Evolutionary conservation across 768 basidiomycete genomes (phyloP), one percentile per base, ranked within the genome.

Genomic region (Lentinus brumalis): DNA sequence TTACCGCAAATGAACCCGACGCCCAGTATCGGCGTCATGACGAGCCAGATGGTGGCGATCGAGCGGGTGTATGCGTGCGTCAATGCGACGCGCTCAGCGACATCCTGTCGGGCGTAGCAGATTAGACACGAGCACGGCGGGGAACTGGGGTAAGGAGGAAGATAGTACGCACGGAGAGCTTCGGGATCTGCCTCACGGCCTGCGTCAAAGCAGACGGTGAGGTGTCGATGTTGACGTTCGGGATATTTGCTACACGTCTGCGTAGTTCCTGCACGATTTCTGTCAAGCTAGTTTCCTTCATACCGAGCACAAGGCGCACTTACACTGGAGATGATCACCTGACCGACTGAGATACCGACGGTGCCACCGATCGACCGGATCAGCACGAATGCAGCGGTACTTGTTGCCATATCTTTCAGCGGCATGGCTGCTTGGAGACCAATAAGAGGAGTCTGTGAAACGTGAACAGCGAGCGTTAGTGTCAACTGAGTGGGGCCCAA

Each of bases 381-480:
- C 68, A 94, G 87, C 21, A 83, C 82, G 67, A 88, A 89, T 0
- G 86, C 85, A 1, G 82, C 77, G 0, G 92, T 92, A 55, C 85
- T 86, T 2, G 92, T 92, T 2, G 92, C 91, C 91, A 94, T 92
- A 64, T 94, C 91, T 66, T 86, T 87, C 15, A 91, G 67, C 0
- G 93, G 93, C 92, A 95, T 95, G 0, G 92, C 87, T 1, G 91
- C 90, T 74, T 94, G 92, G 14, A 94, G 74, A 14, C 80, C 89
- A 53, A 92, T 85, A 7, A 92, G 73, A 0, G 90, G 91, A 5
- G 79, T 78, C 84, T 87, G 66, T 45, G 45, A 5, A 57, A 9
- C 5, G 2, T 10, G 50, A 50, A 26, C 21, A 26, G 21, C 21
- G 21, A 26, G 21, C 10, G 21, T 53, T 18, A 53, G 26, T 5